Evolutionary conservation across 176 grass and related monocot species (phyloP), one percentile per base, ranked within the genome.

Genomic region (Typha latifolia): DNA sequence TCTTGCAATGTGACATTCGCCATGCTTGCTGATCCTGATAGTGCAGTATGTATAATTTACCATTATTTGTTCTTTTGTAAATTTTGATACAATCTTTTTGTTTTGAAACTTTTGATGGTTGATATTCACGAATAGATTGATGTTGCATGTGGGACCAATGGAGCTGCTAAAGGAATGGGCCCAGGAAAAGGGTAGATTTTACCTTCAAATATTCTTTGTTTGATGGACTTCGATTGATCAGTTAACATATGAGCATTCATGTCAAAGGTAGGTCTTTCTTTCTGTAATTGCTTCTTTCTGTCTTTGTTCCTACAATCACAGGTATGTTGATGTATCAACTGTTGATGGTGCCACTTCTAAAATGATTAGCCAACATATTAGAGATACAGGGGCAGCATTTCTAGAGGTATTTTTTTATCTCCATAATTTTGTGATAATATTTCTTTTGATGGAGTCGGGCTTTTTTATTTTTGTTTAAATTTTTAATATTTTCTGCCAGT

Each of bases 21-120:
- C 16, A 91, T 89, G 88, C 80, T 91, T 51, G 92, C 88, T 70
- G 92, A 96, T 49, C 88, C 92, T 66, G 77, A 76, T 8, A 91
- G 88, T 50, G 92, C 82, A 75, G 85, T 75, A 83, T 62, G 47
- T 75, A 72, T 56, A 32, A 4, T 23, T 63, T 72, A 55, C 49
- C 62, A 15, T 49, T 32, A n/a, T 14, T 27, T 51, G 43, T 10
- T 50, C 48, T 50, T 68, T 14, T 50, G 20, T 57, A 20, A 73
- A 49, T 18, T 4, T 29, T 49, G 9, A 61, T 62, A 32, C 11
- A 22, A 64, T 50, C 5, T 67, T 26, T 14, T 70, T 69, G 4
- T 10, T 71, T 65, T 56, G 12, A 55, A 14, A 32, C 4, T 37
- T 37, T 37, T 37, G 34, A 18, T 57, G 52, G 19, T 14, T 20